These are phyloP conservation scores for Salvia sclarea DNA, from an alignment of 305 asterid species.

Conservation along the genomic window DNA sequence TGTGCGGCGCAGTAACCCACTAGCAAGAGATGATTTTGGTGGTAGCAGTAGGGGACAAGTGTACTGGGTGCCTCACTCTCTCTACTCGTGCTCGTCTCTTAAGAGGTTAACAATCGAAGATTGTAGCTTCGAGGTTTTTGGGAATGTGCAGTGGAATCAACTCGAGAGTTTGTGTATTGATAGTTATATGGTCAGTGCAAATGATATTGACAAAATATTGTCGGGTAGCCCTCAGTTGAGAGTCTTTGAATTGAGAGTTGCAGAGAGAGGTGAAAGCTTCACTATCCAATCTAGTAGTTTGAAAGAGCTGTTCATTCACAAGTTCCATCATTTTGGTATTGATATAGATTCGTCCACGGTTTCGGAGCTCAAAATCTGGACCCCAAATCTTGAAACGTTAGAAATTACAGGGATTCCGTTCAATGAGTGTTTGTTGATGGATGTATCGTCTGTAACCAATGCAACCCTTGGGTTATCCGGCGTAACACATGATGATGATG, in stretches of 20 bases:
- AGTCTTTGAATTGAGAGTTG: neutral
- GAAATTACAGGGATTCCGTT: neutral
- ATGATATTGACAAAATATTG: neutral
- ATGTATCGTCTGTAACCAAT: neutral
- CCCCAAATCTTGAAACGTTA: conserved; percentile 4
- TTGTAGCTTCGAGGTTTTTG: no score
- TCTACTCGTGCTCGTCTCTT: neutral
- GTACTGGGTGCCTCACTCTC: neutral
- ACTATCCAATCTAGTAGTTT: neutral
- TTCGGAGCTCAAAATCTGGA: neutral
- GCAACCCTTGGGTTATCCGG: neutral
- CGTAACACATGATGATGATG: no score
- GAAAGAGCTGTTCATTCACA: neutral
- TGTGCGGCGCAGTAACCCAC: no score
- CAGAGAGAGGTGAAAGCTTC: neutral
- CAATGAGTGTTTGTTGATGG: neutral
- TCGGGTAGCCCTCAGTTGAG: neutral
- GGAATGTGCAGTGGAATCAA: neutral
- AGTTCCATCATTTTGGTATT: neutral
- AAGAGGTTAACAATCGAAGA: neutral
- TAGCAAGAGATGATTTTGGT: no score
- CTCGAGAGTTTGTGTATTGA: neutral
- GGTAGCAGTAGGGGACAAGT: no score
- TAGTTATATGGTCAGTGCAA: neutral
- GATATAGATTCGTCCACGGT: neutral